Percentiles rank a stretch among this genome's conserved stretches.
These are phyloP conservation scores for Opeltia flavorubescens DNA, from an alignment of 495 filamentous ascomycete species.

Conservation along the genomic window DNA sequence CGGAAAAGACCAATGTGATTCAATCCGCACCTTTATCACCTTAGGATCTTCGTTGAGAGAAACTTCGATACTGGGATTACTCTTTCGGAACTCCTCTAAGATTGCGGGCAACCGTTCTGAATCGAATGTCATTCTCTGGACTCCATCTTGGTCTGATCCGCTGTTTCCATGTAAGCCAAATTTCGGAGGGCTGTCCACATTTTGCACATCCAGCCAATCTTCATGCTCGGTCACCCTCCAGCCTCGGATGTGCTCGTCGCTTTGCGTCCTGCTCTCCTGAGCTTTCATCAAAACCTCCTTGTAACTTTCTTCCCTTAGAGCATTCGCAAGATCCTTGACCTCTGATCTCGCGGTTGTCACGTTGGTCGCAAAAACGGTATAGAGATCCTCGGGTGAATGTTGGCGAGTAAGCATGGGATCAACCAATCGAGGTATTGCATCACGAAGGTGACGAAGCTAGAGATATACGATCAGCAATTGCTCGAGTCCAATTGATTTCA, in stretches of 20 bases:
- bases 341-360: constrained; percentile 8
- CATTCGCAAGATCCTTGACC: constrained; percentile 10
- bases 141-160: too few relatives aligned
- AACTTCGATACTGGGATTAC: constrained; percentile 4
- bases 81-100: constrained; percentile 8
- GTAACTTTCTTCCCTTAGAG: constrained; percentile 6
- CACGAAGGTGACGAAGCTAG: constrained; percentile 13
- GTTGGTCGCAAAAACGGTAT: constrained; percentile 11
- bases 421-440: constrained; percentile 13
- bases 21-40: constrained; percentile 1
- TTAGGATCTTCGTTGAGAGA: not conserved
- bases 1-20: too few relatives aligned
- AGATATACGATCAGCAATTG: not conserved
- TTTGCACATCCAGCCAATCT: constrained; percentile 14
- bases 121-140: too few relatives aligned
- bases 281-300: constrained; percentile 13
- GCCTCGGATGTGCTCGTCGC: constrained; percentile 8
- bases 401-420: constrained; percentile 13
- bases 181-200: not conserved
- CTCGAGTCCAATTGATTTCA: not conserved
- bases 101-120: too few relatives aligned
- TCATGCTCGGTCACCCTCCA: constrained; percentile 18
- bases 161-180: too few relatives aligned
- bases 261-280: constrained; percentile 10
- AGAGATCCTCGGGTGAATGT: constrained; percentile 13